These are phyloP conservation scores for Pseudogymnoascus sp. DNA, from an alignment of 2,329 filamentous ascomycete genomes.

Conservation along the genomic window DNA sequence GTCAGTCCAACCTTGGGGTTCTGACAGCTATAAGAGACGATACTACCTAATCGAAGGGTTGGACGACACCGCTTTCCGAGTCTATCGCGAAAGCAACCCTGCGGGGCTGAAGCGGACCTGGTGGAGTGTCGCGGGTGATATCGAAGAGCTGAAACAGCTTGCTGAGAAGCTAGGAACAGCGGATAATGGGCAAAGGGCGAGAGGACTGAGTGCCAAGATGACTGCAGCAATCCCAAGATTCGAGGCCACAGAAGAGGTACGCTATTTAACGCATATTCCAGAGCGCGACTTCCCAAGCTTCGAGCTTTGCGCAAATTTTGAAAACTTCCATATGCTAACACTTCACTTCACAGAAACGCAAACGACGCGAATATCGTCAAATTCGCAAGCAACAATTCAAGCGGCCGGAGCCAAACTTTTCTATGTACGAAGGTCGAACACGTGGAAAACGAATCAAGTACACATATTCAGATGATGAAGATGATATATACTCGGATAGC, in stretches of 20 bases:
- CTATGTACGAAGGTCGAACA: conserved; percentile 91
- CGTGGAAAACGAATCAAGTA: conserved; percentile 95
- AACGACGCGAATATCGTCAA: conserved; percentile 83
- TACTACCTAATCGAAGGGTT: conserved; percentile 92
- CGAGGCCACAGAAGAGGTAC: conserved; percentile 83
- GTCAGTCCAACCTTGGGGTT: conserved; percentile 85
- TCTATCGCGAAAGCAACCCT: conserved; percentile 90
- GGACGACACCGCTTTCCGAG: conserved; percentile 86
- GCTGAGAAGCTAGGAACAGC: conserved; percentile 67
- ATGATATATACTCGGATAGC: conserved; percentile 58
- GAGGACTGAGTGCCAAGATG: conserved; percentile 71
- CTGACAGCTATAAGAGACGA: conserved; percentile 80
- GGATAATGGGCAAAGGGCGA: conserved; percentile 76
- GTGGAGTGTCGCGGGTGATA: conserved; percentile 87
- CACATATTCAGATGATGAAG: conserved; percentile 81
- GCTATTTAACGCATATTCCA: conserved; percentile 19
- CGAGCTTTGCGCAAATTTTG: not conserved
- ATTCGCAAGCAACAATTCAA: conserved; percentile 54
- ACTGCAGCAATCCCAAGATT: conserved; percentile 76
- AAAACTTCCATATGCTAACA: not conserved
- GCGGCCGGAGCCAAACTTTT: conserved; percentile 44
- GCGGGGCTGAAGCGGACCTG: conserved; percentile 69
- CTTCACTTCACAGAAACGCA: conserved; percentile 63
- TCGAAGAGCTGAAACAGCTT: conserved; percentile 73
- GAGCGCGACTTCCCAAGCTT: not conserved